phyloP scores from a whole-genome alignment of 352 stramenopile species.

The Pseudoperonospora humuli region DNA sequence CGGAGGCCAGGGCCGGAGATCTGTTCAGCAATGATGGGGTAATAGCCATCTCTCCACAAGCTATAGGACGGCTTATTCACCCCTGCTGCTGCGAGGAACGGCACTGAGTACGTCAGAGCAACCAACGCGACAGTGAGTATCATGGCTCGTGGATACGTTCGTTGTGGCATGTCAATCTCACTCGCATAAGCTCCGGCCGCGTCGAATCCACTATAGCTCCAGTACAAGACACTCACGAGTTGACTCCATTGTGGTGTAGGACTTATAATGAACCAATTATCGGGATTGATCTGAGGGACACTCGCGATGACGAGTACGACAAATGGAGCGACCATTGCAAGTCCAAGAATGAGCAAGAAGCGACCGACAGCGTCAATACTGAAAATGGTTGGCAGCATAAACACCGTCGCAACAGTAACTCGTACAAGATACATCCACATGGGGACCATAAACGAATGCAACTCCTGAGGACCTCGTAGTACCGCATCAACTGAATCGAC shows the following conservation, averaged over 20 bases:
- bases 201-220: conserved; percentile 81
- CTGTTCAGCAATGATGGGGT: too few species aligned
- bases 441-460: conserved; percentile 32
- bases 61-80: too few species aligned
- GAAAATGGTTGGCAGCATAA: conserved; percentile 64
- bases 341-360: conserved; percentile 47
- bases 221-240: conserved; percentile 67
- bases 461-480: conserved; percentile 20
- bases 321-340: conserved; percentile 67
- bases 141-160: conserved; percentile 74
- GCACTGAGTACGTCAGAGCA: conserved; percentile 68
- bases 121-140: conserved; percentile 68
- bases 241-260: conserved; percentile 50
- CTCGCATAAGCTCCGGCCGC: conserved; percentile 59
- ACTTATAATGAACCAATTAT: conserved; percentile 55
- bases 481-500: conserved; percentile 72
- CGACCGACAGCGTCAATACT: conserved; percentile 68
- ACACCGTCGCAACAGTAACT: conserved; percentile 44
- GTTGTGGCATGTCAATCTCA: conserved; percentile 59
- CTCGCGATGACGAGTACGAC: conserved; percentile 40
- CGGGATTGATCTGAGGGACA: conserved; percentile 49
- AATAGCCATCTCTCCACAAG: too few species aligned
- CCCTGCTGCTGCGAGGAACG: too few species aligned
- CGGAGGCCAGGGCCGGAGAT: too few species aligned
- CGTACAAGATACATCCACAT: conserved; percentile 40